Evolutionary conservation across 306 rosid genomes (phyloP).

Genomic region (Senna siamea): DNA sequence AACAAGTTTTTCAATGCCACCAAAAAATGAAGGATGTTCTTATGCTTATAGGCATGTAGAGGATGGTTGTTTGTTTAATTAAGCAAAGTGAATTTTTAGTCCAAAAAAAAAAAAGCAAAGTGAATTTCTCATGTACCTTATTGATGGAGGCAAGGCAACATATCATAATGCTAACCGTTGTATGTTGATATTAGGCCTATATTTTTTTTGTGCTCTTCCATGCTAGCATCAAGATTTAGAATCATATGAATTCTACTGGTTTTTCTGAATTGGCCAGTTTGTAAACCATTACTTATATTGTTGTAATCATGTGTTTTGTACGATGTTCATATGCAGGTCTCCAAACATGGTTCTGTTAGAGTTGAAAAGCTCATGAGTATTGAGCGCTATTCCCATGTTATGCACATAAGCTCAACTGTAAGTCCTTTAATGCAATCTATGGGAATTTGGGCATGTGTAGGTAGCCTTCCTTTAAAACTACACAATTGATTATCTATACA

Average conservation of each 20-base stretch:
- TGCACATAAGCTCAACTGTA: slow-evolving; percentile 98
- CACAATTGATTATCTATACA: not conserved
- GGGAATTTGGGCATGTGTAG: slow-evolving; percentile 5
- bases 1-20: not conserved
- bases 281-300: slow-evolving; percentile 25
- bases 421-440: slow-evolving; percentile 42
- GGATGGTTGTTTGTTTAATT: not conserved
- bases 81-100: not conserved
- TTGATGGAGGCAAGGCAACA: slow-evolving; percentile 2
- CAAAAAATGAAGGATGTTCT: not conserved
- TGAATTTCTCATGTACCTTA: not conserved
- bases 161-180: not conserved
- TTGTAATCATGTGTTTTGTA: slow-evolving; percentile 19
- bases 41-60: not conserved
- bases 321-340: slow-evolving; percentile 64
- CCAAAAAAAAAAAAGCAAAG: no score
- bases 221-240: slow-evolving; percentile 10
- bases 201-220: not conserved
- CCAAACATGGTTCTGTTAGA: slow-evolving; percentile 84
- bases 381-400: slow-evolving; percentile 97
- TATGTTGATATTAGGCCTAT: slow-evolving; percentile 11
- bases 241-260: slow-evolving; percentile 25
- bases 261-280: slow-evolving; percentile 16
- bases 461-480: not conserved
- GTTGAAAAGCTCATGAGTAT: slow-evolving; percentile 90